Evolutionary conservation across 1,139 yeast species (phyloP).

Genomic region (Scheffersomyces titani): DNA sequence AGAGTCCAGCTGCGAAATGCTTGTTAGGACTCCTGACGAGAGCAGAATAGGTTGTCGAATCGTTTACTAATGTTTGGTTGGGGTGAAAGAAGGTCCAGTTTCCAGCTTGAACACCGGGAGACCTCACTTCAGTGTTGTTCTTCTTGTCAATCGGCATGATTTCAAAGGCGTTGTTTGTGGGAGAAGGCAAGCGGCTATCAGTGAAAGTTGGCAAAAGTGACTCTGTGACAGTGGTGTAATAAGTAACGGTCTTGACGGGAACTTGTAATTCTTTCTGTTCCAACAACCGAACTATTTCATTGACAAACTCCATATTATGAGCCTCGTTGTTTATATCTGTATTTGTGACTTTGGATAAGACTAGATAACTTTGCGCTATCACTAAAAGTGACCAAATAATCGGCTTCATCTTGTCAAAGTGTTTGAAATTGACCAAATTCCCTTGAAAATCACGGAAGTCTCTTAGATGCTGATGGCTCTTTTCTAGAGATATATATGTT

Average conservation of each 20-base stretch:
- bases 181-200: background rate
- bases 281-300: background rate
- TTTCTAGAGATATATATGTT: background rate
- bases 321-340: background rate
- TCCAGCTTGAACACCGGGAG: background rate
- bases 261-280: background rate
- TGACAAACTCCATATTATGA: background rate
- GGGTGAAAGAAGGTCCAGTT: background rate
- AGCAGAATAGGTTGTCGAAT: background rate
- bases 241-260: background rate
- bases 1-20: conserved; percentile 1
- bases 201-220: background rate
- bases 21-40: background rate
- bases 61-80: background rate
- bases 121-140: background rate
- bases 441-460: background rate
- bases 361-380: background rate
- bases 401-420: background rate
- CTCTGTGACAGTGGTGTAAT: background rate
- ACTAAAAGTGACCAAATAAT: background rate
- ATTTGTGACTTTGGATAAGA: background rate
- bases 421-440: background rate
- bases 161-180: background rate
- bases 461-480: background rate
- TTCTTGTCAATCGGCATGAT: background rate